A percentile compares a stretch with the other conserved stretches of the same genome.
phyloP scores from a whole-genome alignment of 768 basidiomycete species.

The Suillus sp. region DNA sequence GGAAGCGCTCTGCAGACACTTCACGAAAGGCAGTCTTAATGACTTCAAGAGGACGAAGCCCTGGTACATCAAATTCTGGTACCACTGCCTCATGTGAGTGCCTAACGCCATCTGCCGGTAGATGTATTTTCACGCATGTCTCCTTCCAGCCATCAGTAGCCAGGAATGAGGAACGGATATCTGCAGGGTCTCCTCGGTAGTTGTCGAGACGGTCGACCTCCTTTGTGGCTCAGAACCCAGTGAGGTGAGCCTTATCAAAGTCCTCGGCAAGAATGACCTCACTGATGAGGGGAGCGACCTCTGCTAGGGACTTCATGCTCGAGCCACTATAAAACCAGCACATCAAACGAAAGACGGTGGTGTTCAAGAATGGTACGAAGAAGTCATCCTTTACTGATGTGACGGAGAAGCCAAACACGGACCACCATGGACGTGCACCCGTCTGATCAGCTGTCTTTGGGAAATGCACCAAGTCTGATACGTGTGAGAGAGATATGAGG shows the following conservation, averaged over 20 bases:
- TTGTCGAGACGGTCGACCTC: not conserved
- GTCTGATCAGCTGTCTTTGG: conserved; percentile 3
- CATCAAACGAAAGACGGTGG: conserved; percentile 22
- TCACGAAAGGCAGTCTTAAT: conserved; percentile 27
- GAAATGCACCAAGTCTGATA: conserved; percentile 6
- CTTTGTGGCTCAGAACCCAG: not conserved
- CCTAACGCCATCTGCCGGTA: conserved; percentile 10
- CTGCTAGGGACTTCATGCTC: conserved; percentile 12
- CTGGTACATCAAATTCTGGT: conserved; percentile 25
- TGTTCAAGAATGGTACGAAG: conserved; percentile 18
- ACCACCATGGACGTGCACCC: conserved; percentile 9
- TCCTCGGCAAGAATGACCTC: conserved; percentile 14
- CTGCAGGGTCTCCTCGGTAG: not conserved
- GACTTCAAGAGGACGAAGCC: conserved; percentile 30
- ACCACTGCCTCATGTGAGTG: not conserved
- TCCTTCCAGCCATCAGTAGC: conserved; percentile 12
- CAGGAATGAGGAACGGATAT: not conserved
- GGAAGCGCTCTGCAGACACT: conserved; percentile 20
- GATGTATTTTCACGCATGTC: conserved; percentile 14
- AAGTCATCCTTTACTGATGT: not conserved
- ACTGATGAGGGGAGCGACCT: conserved; percentile 7
- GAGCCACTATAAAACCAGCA: conserved; percentile 26
- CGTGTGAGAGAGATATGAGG: not conserved
- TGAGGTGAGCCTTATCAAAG: conserved; percentile 15
- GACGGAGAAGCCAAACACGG: conserved; percentile 7